Evolutionary conservation across 2,329 filamentous ascomycete genomes (phyloP).

Genomic region (Claviceps sp.): DNA sequence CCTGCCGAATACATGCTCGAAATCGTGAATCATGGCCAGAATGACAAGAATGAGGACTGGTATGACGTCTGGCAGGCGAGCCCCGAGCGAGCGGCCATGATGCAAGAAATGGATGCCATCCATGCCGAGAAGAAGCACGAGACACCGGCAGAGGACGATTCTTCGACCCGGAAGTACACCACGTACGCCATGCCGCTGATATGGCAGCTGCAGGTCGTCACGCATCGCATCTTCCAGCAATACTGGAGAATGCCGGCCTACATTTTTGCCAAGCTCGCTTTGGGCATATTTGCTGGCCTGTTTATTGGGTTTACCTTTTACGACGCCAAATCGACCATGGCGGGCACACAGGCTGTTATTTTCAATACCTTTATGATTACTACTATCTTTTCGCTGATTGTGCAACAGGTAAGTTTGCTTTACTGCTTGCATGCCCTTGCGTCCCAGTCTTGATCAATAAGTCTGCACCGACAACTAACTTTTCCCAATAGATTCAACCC

Average conservation of each 20-base stretch:
- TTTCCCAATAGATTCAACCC: slow-evolving; percentile 37
- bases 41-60: slow-evolving; percentile 42
- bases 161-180: slow-evolving; percentile 22
- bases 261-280: slow-evolving; percentile 57
- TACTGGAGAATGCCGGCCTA: slow-evolving; percentile 74
- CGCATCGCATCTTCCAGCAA: slow-evolving; percentile 60
- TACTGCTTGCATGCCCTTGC: too few relatives aligned
- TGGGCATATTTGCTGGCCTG: slow-evolving; percentile 46
- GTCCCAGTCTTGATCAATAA: too few relatives aligned
- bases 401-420: slow-evolving; percentile 37
- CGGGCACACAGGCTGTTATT: slow-evolving; percentile 63
- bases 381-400: slow-evolving; percentile 60
- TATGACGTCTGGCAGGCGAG: slow-evolving; percentile 50
- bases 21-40: slow-evolving; percentile 28
- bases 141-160: slow-evolving; percentile 7
- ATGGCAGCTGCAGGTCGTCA: slow-evolving; percentile 51
- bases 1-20: slow-evolving; percentile 66
- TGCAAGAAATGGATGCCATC: slow-evolving; percentile 51
- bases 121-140: slow-evolving; percentile 30
- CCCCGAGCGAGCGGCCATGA: slow-evolving; percentile 34
- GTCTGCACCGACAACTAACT: too few relatives aligned
- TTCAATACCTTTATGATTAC: slow-evolving; percentile 65
- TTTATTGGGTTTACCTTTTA: slow-evolving; percentile 70
- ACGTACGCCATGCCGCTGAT: slow-evolving; percentile 70
- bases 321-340: slow-evolving; percentile 36